Evolutionary conservation across 2,329 filamentous ascomycete genomes (phyloP).

Genomic region (Penicillium sp.): DNA sequence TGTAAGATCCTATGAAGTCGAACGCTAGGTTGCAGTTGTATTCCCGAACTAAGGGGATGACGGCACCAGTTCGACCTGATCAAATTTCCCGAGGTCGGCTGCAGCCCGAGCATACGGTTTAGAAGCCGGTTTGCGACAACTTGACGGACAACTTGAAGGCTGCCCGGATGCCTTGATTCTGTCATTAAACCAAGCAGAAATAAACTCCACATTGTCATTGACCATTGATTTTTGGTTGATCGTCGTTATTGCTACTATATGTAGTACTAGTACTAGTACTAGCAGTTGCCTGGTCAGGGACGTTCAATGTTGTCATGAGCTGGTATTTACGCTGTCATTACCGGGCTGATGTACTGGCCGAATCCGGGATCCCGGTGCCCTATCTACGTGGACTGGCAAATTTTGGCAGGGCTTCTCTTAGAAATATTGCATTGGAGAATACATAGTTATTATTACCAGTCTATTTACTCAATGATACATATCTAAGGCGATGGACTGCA

Average conservation of each 20-base stretch:
- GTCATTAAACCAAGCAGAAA: not conserved
- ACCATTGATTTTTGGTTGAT: not conserved
- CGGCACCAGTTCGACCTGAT: not conserved
- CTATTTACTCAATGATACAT: not conserved
- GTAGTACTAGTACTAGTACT: too few species aligned
- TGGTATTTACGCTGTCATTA: not conserved
- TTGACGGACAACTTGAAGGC: not conserved
- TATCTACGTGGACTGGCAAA: not conserved
- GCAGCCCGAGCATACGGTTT: not conserved
- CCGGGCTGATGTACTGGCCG: not conserved
- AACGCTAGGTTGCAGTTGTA: not conserved
- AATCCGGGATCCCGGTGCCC: not conserved
- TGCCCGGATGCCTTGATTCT: not conserved
- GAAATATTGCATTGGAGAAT: not conserved
- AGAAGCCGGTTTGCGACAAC: not conserved
- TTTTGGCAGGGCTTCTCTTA: not conserved
- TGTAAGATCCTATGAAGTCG: not conserved
- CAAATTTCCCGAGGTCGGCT: not conserved
- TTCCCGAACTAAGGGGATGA: not conserved
- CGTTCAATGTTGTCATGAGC: not conserved
- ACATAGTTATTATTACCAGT: not conserved
- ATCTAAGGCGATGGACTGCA: not conserved
- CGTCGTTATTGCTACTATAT: not conserved
- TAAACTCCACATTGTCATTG: not conserved
- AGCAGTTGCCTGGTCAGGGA: not conserved